Evolutionary conservation across 164 flowering plant genomes (phyloP).

Genomic region (Kingdonia uniflora): DNA sequence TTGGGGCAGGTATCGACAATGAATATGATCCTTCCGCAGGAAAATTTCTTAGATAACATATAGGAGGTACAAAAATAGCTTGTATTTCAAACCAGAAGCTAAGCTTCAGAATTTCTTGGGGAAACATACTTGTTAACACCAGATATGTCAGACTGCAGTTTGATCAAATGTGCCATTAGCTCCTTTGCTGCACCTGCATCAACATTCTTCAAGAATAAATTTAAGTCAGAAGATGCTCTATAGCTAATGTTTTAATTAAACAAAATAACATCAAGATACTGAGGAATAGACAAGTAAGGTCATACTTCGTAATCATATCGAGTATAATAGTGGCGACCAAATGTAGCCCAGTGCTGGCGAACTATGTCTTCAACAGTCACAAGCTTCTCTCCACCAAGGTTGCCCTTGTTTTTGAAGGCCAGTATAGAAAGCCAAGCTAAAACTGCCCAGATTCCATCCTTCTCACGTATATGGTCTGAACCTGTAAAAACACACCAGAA

Average conservation of each 20-base stretch:
- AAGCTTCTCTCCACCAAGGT: slow-evolving; percentile 63
- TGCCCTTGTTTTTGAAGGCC: slow-evolving; percentile 73
- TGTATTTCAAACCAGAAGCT: too few species aligned
- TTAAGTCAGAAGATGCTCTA: slow-evolving; percentile 7
- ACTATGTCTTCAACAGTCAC: slow-evolving; percentile 94
- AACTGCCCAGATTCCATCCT: slow-evolving; percentile 99
- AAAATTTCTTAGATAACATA: not conserved
- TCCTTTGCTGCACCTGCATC: slow-evolving; percentile 93
- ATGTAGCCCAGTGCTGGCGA: slow-evolving; percentile 79
- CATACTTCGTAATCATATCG: slow-evolving; percentile 96
- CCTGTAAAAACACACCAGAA: slow-evolving; percentile 32
- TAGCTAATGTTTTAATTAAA: too few species aligned
- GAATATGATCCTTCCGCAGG: too few species aligned
- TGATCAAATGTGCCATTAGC: slow-evolving; percentile 80
- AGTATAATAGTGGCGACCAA: slow-evolving; percentile 93
- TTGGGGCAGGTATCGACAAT: too few species aligned
- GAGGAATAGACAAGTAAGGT: not conserved
- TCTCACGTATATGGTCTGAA: slow-evolving; percentile 96
- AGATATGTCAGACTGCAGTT: slow-evolving; percentile 63
- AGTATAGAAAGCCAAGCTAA: slow-evolving; percentile 96
- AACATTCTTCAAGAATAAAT: slow-evolving; percentile 61
- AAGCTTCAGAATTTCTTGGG: not conserved
- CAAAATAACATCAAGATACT: too few species aligned
- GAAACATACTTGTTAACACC: slow-evolving; percentile 71
- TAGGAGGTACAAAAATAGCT: too few species aligned